These are phyloP conservation scores for Kodamaea ohmeri DNA, from an alignment of 1,139 yeast species.

Conservation along the genomic window DNA sequence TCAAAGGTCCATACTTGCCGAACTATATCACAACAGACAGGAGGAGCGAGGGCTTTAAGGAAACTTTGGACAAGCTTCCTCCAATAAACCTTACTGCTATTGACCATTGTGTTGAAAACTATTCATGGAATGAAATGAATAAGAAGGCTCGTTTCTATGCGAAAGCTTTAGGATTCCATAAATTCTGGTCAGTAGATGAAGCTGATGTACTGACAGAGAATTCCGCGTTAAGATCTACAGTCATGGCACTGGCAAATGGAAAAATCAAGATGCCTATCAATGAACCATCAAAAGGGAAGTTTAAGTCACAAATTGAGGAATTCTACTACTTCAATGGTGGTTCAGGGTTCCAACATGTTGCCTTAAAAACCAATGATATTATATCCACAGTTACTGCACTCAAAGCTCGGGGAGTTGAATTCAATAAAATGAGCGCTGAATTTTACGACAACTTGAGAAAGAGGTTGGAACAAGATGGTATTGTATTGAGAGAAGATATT, in stretches of 20 bases:
- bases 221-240: slow-evolving; percentile 70
- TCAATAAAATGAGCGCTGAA: slow-evolving; percentile 53
- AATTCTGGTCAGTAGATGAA: slow-evolving; percentile 85
- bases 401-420: slow-evolving; percentile 62
- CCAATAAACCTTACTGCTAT: slow-evolving; percentile 34
- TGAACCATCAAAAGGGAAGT: slow-evolving; percentile 71
- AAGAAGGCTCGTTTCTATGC: slow-evolving; percentile 58
- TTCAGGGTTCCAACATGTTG: slow-evolving; percentile 82
- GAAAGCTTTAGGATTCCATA: slow-evolving; percentile 64
- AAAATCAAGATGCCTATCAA: slow-evolving; percentile 75
- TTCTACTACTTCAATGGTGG: slow-evolving; percentile 73
- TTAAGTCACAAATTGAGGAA: slow-evolving; percentile 78
- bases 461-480: slow-evolving; percentile 37
- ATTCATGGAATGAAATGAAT: slow-evolving; percentile 66
- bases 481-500: slow-evolving; percentile 47
- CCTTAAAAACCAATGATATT: slow-evolving; percentile 61
- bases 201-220: slow-evolving; percentile 63
- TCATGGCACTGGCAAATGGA: slow-evolving; percentile 70
- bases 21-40: slow-evolving; percentile 30
- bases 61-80: slow-evolving; percentile 12
- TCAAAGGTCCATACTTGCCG: slow-evolving; percentile 56
- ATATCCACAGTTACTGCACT: slow-evolving; percentile 53
- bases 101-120: slow-evolving; percentile 82
- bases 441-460: slow-evolving; percentile 53
- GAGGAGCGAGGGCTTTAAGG: background rate